Evolutionary conservation across 352 stramenopile species (phyloP).

Genomic region (Aphanomyces stellatus): DNA sequence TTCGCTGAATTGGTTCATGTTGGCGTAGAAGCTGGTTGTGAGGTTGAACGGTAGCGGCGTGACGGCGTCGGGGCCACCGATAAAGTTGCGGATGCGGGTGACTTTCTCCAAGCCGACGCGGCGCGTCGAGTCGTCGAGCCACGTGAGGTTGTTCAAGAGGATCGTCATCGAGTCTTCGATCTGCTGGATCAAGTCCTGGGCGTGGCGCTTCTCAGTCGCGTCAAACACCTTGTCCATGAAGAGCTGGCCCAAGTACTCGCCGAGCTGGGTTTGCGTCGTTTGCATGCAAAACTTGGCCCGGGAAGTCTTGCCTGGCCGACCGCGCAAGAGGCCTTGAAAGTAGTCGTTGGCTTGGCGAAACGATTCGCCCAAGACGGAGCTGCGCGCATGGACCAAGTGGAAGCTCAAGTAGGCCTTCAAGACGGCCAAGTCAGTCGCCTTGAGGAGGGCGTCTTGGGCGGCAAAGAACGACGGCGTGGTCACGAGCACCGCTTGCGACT

Average conservation of each 20-base stretch:
- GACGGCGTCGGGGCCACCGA: constrained; percentile 44
- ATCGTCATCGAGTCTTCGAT: constrained; percentile 78
- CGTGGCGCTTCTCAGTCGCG: constrained; percentile 54
- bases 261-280: constrained; percentile 70
- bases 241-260: constrained; percentile 81
- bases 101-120: constrained; percentile 84
- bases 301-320: constrained; percentile 2
- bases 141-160: constrained; percentile 76
- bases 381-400: constrained; percentile 45
- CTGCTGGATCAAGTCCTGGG: constrained; percentile 71
- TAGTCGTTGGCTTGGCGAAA: constrained; percentile 39
- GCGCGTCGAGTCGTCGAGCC: constrained; percentile 82
- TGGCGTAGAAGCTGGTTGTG: constrained; percentile 45
- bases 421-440: constrained; percentile 24
- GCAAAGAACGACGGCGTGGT: constrained; percentile 25
- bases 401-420: constrained; percentile 56
- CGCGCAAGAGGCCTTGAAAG: constrained; percentile 34
- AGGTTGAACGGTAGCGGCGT: constrained; percentile 45
- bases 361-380: constrained; percentile 34
- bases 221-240: constrained; percentile 88
- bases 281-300: constrained; percentile 51
- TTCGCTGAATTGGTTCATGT: constrained; percentile 37
- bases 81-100: constrained; percentile 70
- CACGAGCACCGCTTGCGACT: constrained; percentile 26
- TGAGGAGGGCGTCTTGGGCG: not conserved